Conservation (phyloP, 2,329 filamentous ascomycete genomes). For the Alternaria gansuensis region DNA sequence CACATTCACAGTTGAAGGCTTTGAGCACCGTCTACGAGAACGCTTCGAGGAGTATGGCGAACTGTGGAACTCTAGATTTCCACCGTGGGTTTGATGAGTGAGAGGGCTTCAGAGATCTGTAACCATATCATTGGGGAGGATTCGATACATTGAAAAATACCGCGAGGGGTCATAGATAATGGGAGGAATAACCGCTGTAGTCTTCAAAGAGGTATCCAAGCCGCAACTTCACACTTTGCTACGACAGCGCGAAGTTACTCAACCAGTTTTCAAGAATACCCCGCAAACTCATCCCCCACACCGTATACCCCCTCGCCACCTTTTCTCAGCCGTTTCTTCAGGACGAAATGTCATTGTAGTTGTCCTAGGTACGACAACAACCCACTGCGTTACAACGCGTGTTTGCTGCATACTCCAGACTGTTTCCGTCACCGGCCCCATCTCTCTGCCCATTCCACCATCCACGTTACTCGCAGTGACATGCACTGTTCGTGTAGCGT, state of each 20-base stretch:
- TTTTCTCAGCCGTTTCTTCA: too few relatives aligned
- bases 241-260: not conserved
- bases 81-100: too few relatives aligned
- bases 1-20: not conserved
- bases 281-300: too few relatives aligned
- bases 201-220: too few relatives aligned
- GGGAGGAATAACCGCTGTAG: not conserved
- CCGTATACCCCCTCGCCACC: too few relatives aligned
- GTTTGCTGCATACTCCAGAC: not conserved
- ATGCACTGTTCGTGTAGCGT: not conserved
- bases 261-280: accelerated
- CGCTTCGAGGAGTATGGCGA: not conserved
- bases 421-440: not conserved
- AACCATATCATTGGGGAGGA: not conserved
- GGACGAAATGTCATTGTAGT: not conserved
- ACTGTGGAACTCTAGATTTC: not conserved
- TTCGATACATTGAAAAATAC: not conserved
- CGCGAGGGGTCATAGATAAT: not conserved
- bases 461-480: not conserved
- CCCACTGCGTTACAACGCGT: not conserved
- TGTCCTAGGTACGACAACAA: not conserved
- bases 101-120: not conserved
- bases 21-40: not conserved
- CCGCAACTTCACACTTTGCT: accelerated
- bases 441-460: not conserved